phyloP scores from a whole-genome alignment of 495 filamentous ascomycete genomes.

The Diplogelasinospora grovesii region DNA sequence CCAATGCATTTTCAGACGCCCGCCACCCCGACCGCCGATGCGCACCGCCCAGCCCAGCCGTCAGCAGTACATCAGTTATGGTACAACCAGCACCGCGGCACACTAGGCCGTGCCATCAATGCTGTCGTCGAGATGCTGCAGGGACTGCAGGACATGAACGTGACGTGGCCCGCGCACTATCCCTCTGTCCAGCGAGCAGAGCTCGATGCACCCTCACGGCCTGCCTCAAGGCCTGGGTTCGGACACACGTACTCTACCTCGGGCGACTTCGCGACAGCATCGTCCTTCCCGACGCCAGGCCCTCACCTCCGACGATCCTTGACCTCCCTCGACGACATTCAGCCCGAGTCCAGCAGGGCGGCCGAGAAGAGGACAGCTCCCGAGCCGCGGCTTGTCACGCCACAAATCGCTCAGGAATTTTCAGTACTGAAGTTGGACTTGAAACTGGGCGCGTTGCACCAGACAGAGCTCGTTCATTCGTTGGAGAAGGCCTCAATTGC shows the following conservation, averaged over 20 bases:
- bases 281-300: constrained; percentile 20
- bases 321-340: constrained; percentile 58
- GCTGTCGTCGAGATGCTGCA: constrained; percentile 71
- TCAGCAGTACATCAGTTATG: constrained; percentile 45
- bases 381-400: constrained; percentile 75
- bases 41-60: constrained; percentile 39
- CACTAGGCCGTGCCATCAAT: constrained; percentile 78
- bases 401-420: constrained; percentile 92
- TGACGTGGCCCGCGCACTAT: constrained; percentile 90
- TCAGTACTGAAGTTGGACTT: constrained; percentile 90
- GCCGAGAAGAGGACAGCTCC: constrained; percentile 49
- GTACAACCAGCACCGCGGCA: constrained; percentile 84
- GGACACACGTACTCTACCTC: constrained; percentile 47
- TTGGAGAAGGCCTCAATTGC: constrained; percentile 87
- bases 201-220: constrained; percentile 34
- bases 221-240: constrained; percentile 41
- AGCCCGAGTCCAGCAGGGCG: constrained; percentile 66
- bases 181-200: constrained; percentile 70
- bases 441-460: constrained; percentile 78
- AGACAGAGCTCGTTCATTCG: constrained; percentile 92
- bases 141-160: constrained; percentile 80
- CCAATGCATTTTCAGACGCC: constrained; percentile 31
- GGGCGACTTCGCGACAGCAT: constrained; percentile 18
- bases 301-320: constrained; percentile 63
- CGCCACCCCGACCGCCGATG: constrained; percentile 16